A percentile compares a stretch with the other conserved stretches of the same genome.
Conservation (phyloP, 176 grass and related monocot genomes). For the Rhipidocladum racemiflorum region DNA sequence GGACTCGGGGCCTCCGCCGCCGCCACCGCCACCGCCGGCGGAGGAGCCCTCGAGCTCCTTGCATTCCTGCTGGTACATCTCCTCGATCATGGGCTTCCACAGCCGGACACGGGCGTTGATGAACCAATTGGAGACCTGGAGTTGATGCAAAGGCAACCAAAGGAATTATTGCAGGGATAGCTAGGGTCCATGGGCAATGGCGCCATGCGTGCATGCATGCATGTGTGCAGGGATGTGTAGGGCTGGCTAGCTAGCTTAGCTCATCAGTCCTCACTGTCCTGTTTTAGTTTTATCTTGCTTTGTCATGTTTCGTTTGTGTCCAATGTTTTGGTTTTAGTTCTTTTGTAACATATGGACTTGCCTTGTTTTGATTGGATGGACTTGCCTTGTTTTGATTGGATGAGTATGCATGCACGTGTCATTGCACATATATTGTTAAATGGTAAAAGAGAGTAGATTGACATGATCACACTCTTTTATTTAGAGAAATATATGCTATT, state of each 20-base stretch:
- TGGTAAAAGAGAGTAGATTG: background rate
- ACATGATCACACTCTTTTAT: background rate
- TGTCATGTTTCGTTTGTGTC: slow-evolving; percentile 23
- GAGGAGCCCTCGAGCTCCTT: slow-evolving; percentile 63
- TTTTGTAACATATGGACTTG: background rate
- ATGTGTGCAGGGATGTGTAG: slow-evolving; percentile 31
- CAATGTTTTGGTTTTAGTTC: slow-evolving; percentile 8
- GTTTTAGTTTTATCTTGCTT: slow-evolving; percentile 26
- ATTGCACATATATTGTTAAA: background rate
- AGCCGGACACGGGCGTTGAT: slow-evolving; percentile 98
- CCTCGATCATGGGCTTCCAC: slow-evolving; percentile 99
- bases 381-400: background rate
- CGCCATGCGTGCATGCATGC: slow-evolving; percentile 45
- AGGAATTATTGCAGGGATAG: slow-evolving; percentile 46
- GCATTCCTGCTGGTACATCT: slow-evolving; percentile 95
- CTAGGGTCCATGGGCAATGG: slow-evolving; percentile 26
- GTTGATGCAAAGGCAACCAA: slow-evolving; percentile 37
- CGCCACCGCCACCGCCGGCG: slow-evolving; percentile 40
- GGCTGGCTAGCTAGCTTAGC: background rate
- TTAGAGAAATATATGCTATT: background rate
- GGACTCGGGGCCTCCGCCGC: slow-evolving; percentile 32
- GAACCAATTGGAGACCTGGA: slow-evolving; percentile 99
- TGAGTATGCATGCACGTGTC: background rate
- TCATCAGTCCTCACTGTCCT: slow-evolving; percentile 15
- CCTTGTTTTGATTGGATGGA: background rate